These are phyloP conservation scores for Pseudogymnoascus sp. DNA, from an alignment of 2,329 filamentous ascomycete species.

Conservation along the genomic window DNA sequence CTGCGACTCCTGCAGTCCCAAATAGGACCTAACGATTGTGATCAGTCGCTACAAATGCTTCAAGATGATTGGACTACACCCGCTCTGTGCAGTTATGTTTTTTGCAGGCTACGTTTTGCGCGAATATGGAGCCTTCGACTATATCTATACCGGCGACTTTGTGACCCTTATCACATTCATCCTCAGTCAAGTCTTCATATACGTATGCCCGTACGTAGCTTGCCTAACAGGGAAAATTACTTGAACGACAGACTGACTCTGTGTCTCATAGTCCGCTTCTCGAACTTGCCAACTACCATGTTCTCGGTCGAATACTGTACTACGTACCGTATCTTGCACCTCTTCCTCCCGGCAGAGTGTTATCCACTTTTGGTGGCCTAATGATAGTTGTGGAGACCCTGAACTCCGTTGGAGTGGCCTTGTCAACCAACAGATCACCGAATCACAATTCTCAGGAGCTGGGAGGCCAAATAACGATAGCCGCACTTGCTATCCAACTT, in stretches of 20 bases:
- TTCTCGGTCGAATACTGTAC: constrained; percentile 50
- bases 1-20: constrained; percentile 10
- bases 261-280: constrained; percentile 41
- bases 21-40: neutral
- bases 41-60: constrained; percentile 44
- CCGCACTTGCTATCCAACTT: constrained; percentile 43
- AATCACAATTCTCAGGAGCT: constrained; percentile 28
- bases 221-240: constrained; percentile 21
- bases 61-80: constrained; percentile 43
- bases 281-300: constrained; percentile 50
- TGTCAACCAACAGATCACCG: constrained; percentile 36
- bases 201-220: constrained; percentile 10
- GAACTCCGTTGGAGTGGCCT: constrained; percentile 37
- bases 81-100: constrained; percentile 45
- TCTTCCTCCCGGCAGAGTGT: constrained; percentile 34
- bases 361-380: constrained; percentile 37
- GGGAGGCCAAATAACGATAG: constrained; percentile 38
- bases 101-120: constrained; percentile 45
- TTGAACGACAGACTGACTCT: neutral
- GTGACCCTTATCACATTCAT: constrained; percentile 34
- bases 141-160: constrained; percentile 27
- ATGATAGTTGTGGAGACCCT: constrained; percentile 39
- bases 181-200: constrained; percentile 26
- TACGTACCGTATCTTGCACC: constrained; percentile 50
- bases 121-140: constrained; percentile 41